Evolutionary conservation across 768 basidiomycete genomes (phyloP).

Genomic region (Agaricus bisporus): DNA sequence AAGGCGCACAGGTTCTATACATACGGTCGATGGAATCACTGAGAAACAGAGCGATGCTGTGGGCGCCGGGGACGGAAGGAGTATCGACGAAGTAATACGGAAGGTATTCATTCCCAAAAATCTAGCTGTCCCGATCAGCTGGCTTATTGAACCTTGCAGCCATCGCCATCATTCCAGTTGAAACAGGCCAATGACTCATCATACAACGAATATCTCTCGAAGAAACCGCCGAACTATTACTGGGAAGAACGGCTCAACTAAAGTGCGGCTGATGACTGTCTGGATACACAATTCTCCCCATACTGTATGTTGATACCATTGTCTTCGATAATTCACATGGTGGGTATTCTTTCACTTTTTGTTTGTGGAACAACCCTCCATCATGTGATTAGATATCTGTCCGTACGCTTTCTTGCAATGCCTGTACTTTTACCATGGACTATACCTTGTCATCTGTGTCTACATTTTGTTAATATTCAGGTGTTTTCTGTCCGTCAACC

Average conservation of each 20-base stretch:
- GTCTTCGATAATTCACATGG: background rate
- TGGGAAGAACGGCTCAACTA: constrained; percentile 18
- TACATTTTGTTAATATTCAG: background rate
- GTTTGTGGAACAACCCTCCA: background rate
- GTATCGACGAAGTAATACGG: too few relatives aligned
- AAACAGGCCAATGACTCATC: constrained; percentile 16
- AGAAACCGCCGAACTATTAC: constrained; percentile 26
- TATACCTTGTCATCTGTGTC: background rate
- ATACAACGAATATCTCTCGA: constrained; percentile 20
- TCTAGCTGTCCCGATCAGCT: background rate
- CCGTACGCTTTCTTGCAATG: background rate
- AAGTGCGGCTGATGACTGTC: too few relatives aligned
- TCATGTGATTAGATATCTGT: background rate
- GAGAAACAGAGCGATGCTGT: too few relatives aligned
- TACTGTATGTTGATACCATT: background rate
- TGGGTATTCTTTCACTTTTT: background rate
- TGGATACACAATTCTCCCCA: background rate
- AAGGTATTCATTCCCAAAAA: background rate
- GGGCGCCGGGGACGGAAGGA: too few relatives aligned
- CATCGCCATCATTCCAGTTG: constrained; percentile 6
- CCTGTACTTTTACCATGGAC: constrained; percentile 6
- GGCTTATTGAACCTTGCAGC: background rate
- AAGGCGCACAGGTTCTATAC: background rate
- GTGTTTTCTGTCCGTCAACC: background rate
- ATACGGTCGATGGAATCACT: too few relatives aligned